Base-by-base conservation (phyloP, 345 rosid species). In the Heritiera littoralis region DNA sequence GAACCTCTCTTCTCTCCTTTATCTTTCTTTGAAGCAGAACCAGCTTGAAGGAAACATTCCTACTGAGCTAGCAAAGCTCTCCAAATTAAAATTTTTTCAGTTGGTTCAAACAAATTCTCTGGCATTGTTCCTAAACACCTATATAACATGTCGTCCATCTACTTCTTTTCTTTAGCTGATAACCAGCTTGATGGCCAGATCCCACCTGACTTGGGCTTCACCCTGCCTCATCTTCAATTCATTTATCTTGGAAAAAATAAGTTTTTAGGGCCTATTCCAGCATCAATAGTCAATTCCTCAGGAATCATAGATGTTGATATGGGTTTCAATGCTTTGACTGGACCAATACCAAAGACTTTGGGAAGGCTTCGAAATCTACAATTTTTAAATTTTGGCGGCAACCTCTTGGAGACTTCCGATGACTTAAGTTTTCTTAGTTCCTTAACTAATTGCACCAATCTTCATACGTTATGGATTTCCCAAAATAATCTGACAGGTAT, bases 281-380 rank as follows among this genome's bases (percentile, higher is more conserved):
- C 61, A 5, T 75, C 87, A 3, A 58, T 79, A 14, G 68, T 80
- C 32, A 84, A 84, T 77, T 75, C 77, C 23, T 58, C 84, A 1
- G 41, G 68, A 14, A 74, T 84, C 8, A 6, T 9, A n/a, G 1
- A 15, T 4, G 18, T 84, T 63, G 68, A 41, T 28, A 5, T 84
- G 18, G 0, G 7, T 1, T 0, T 0, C 0, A 84, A 81, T 52
- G 8, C 14, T 13, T 54, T 84, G n/a, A n/a, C 54, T 5, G 79
- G 81, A 4, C 14, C 51, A 7, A 51, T 81, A 2, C 84, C 84
- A 3, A 49, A 15, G 2, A 63, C n/a, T 75, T 43, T 81, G n/a
- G 81, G 78, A 8, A 69, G 77, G 60, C 73, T 79, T n/a, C 45
- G 73, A 20, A 18, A 55, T 41, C 63, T 84, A 40, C 23, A 30